Evolutionary conservation across 2,329 filamentous ascomycete species (phyloP), one percentile per base, ranked within the genome.

Genomic region (Scleromitrula shiraiana): DNA sequence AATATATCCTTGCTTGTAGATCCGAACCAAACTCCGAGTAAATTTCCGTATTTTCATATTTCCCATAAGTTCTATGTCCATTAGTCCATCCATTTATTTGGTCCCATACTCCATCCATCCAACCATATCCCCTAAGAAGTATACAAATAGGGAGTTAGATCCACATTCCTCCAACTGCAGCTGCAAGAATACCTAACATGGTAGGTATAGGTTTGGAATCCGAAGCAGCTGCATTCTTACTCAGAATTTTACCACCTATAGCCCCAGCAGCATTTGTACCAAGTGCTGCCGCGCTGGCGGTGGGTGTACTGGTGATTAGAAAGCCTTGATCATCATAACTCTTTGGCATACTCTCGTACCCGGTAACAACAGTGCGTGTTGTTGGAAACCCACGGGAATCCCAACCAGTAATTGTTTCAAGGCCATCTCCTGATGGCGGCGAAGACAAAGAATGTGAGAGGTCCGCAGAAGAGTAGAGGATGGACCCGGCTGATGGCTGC

Each of bases 331-430:
- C 60, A 55, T 75, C 66, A 58, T 70, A 75, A 38, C 65, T 68
- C 48, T 66, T 70, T 6, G 65, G 53, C 7, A 64, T 56, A 5
- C 64, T 63, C 26, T 62, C 46, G 41, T 56, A 61, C 19, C 67
- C 68, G 10, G 64, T 61, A 15, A 63, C 54, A 17, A 68, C 59
- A 5, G 68, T 71, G 49, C 66, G 64, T 1, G 72, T 67, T 1
- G 71, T 75, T 23, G 67, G 66, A 59, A 77, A 76, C 27, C 73
- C 72, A 53, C 68, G 67, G 26, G 73, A 60, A 57, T 77, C 65
- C 56, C 67, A 76, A 12, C 65, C 62, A 6, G 71, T 75, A 39
- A 70, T 61, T 17, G 66, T 62, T 51, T 63, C 58, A 62, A 55
- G 53, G 49, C 55, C 56, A 60, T 30, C 53, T 52, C 24, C 53